Percentiles rank a stretch among this genome's conserved stretches.
phyloP scores from a whole-genome alignment of 2,329 filamentous ascomycete species.

The Ophiostoma populinum region DNA sequence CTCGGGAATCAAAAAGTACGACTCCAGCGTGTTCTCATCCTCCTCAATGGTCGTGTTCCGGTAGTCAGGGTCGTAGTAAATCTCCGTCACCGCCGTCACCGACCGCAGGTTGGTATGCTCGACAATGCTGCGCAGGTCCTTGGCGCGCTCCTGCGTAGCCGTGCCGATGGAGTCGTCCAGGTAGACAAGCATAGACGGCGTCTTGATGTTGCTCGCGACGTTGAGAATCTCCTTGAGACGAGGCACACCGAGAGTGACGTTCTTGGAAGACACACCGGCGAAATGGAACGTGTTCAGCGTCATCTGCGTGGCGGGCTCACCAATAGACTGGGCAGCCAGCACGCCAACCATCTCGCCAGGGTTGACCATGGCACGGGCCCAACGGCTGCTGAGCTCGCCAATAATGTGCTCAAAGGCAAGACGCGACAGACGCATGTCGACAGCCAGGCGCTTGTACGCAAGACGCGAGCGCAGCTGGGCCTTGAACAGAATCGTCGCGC shows the following conservation, averaged over 20 bases:
- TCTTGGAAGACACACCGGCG: constrained; percentile 98
- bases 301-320: constrained; percentile 98
- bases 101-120: constrained; percentile 90
- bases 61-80: constrained; percentile 93
- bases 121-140: constrained; percentile 70
- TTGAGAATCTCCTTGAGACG: constrained; percentile 99
- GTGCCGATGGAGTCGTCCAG: constrained; percentile 40
- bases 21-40: constrained; percentile 87
- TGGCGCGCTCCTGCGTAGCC: constrained; percentile 60
- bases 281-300: constrained; percentile 99
- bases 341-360: constrained; percentile 99
- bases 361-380: constrained; percentile 68
- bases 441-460: constrained; percentile 83
- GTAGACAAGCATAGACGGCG: constrained; percentile 89
- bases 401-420: constrained; percentile 84
- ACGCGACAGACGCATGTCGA: constrained; percentile 71
- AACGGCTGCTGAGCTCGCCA: constrained; percentile 78
- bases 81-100: constrained; percentile 81
- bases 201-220: constrained; percentile 95
- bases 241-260: constrained; percentile 93
- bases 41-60: constrained; percentile 70
- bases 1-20: constrained; percentile 87
- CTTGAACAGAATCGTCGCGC: constrained; percentile 83
- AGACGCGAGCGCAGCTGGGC: constrained; percentile 75
- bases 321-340: constrained; percentile 91